Base-by-base conservation (phyloP, 2,329 filamentous ascomycete species). In the Fusarium nurragi region DNA sequence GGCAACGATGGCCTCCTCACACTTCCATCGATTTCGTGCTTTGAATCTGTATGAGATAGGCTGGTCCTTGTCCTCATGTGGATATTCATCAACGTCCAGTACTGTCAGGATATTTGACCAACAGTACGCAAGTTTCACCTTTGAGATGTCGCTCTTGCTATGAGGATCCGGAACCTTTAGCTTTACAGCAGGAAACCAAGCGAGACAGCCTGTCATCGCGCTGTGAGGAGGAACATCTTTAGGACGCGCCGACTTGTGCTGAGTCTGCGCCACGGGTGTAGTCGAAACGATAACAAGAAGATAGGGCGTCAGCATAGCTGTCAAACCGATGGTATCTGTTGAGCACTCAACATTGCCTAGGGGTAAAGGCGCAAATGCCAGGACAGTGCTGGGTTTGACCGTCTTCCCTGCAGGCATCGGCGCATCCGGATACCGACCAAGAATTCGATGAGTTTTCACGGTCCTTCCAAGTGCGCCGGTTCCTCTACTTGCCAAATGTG, bases 61-160 rank as follows among this genome's bases (percentile, higher is more conserved):
- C 71, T 92, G 93, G 67, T 94, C 90, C 63, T 87, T 88, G 67
- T 93, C 88, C 14, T 88, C 85, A 1, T 84, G 78, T 19, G 84
- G 84, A 13, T 89, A 81, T 68, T 95, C 90, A 48, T 94, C 89
- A 12, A 98, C 88, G 65, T 99, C 95, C 22, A 99, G 80, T 6
- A 99, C 89, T 0, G 94, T 98, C 66, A 99, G 80, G n/a, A 98
- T 88, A 72, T 98, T 98, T 3, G 95, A 98, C 95, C 95, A 99
- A 77, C 94, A 97, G 79, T 99, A 99, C 1, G 92, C 94, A 18
- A 99, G 84, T 76, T 99, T 98, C 34, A 90, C 91, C 72, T 89
- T 90, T 18, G 92, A 94, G 11, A 89, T 83, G 9, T 88, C 86
- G 70, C 88, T 90, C 6, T 87, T 88, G 1, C 86, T 87, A 43